A percentile compares a stretch with the other conserved stretches of the same genome.
Evolutionary conservation across 2,329 filamentous ascomycete genomes (phyloP).

Genomic region (Ophiosphaerella narmari): DNA sequence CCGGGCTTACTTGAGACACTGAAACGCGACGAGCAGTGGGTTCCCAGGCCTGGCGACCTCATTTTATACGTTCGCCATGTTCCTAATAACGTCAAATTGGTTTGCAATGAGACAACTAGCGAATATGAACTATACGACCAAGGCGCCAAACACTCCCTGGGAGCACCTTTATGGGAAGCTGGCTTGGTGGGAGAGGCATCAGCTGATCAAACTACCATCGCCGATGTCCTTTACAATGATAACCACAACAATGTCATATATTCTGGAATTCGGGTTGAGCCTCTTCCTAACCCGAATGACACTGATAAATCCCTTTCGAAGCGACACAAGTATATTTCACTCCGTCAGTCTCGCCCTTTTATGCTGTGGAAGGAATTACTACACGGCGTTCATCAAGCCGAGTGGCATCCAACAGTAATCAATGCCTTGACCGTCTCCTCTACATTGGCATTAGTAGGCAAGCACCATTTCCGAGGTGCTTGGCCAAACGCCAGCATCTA

Average conservation of each 20-base stretch:
- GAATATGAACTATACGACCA: constrained; percentile 32
- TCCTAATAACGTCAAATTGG: constrained; percentile 30
- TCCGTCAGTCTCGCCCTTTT: constrained; percentile 61
- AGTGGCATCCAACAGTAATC: constrained; percentile 59
- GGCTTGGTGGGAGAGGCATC: constrained; percentile 61
- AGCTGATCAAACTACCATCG: constrained; percentile 46
- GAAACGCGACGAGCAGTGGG: constrained; percentile 53
- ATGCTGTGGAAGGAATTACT: constrained; percentile 58
- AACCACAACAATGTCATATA: constrained; percentile 53
- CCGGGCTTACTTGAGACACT: constrained; percentile 49
- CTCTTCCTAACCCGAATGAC: constrained; percentile 57
- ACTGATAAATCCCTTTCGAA: constrained; percentile 57
- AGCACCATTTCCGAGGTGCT: constrained; percentile 56
- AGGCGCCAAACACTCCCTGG: constrained; percentile 34
- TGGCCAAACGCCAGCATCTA: constrained; percentile 62
- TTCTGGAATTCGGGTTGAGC: constrained; percentile 63
- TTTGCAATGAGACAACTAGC: constrained; percentile 26
- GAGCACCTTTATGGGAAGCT: constrained; percentile 59
- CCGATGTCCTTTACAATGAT: constrained; percentile 52
- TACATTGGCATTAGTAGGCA: constrained; percentile 58
- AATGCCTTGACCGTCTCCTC: constrained; percentile 60
- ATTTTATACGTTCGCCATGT: constrained; percentile 57
- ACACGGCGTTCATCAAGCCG: constrained; percentile 42
- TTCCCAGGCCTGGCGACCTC: constrained; percentile 61
- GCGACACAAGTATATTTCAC: constrained; percentile 60